Percentiles rank a stretch among this genome's conserved stretches.
These are phyloP conservation scores for Pseudofabraea citricarpa DNA, from an alignment of 2,329 filamentous ascomycete genomes.

Conservation along the genomic window DNA sequence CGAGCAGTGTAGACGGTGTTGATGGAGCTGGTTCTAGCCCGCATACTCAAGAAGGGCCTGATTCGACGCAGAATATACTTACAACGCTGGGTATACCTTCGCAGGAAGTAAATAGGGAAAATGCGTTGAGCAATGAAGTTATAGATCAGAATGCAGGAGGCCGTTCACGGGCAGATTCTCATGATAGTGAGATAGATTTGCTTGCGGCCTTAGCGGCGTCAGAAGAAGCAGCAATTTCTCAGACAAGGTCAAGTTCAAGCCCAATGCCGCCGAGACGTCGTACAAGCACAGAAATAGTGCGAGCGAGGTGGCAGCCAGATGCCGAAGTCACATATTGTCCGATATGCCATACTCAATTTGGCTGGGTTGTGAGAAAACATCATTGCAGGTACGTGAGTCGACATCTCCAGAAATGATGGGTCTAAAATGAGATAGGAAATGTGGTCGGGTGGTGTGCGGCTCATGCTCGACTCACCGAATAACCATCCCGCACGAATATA, in stretches of 20 bases:
- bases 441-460: slow-evolving; percentile 85
- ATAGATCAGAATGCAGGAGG: neutral
- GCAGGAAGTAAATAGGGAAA: too few species aligned
- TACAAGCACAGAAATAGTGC: slow-evolving; percentile 38
- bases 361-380: slow-evolving; percentile 81
- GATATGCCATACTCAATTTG: slow-evolving; percentile 74
- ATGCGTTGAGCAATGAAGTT: too few species aligned
- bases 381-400: slow-evolving; percentile 69
- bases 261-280: neutral
- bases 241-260: neutral
- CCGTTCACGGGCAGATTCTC: neutral
- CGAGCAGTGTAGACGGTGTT: too few species aligned
- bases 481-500: slow-evolving; percentile 88
- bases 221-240: neutral
- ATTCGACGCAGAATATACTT: too few species aligned
- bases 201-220: neutral
- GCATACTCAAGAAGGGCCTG: too few species aligned
- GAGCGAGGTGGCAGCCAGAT: slow-evolving; percentile 87
- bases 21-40: too few species aligned
- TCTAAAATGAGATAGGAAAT: slow-evolving; percentile 62
- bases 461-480: slow-evolving; percentile 91
- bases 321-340: slow-evolving; percentile 76
- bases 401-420: too few species aligned
- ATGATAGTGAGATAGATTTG: neutral
- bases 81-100: too few species aligned